phyloP scores from a whole-genome alignment of 1,284 basidiomycete species.

The Cystobasidium slooffiae region DNA sequence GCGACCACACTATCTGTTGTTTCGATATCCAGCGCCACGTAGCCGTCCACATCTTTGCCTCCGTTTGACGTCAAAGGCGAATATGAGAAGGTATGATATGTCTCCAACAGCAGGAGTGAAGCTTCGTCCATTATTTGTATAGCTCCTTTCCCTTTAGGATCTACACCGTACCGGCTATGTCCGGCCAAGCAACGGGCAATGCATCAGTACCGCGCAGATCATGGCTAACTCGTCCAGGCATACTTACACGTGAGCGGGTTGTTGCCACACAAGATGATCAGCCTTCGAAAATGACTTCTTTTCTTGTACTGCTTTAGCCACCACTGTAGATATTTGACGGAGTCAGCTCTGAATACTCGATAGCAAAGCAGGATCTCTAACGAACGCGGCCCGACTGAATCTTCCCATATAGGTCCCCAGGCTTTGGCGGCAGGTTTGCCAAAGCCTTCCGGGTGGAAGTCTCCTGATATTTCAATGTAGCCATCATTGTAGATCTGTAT shows the following conservation, averaged over 20 bases:
- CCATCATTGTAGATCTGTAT: constrained; percentile 34
- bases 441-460: constrained; percentile 8
- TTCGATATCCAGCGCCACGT: constrained; percentile 47
- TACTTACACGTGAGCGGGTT: constrained; percentile 21
- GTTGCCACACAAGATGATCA: constrained; percentile 35
- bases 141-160: constrained; percentile 11
- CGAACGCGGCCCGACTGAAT: constrained; percentile 6
- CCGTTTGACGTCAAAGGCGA: constrained; percentile 40
- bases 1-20: constrained; percentile 49
- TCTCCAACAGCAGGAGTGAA: constrained; percentile 17
- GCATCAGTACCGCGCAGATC: neutral
- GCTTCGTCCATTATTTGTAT: constrained; percentile 18
- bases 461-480: constrained; percentile 14
- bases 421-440: constrained; percentile 19
- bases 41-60: constrained; percentile 42
- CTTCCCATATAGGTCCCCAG: constrained; percentile 22
- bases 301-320: constrained; percentile 2
- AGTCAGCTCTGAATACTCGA: neutral
- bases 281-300: constrained; percentile 8
- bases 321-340: neutral
- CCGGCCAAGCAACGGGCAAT: neutral
- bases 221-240: neutral
- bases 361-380: neutral
- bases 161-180: constrained; percentile 16
- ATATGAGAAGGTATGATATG: constrained; percentile 50